Evolutionary conservation across 495 filamentous ascomycete species (phyloP).

Genomic region (Monascus purpureus): DNA sequence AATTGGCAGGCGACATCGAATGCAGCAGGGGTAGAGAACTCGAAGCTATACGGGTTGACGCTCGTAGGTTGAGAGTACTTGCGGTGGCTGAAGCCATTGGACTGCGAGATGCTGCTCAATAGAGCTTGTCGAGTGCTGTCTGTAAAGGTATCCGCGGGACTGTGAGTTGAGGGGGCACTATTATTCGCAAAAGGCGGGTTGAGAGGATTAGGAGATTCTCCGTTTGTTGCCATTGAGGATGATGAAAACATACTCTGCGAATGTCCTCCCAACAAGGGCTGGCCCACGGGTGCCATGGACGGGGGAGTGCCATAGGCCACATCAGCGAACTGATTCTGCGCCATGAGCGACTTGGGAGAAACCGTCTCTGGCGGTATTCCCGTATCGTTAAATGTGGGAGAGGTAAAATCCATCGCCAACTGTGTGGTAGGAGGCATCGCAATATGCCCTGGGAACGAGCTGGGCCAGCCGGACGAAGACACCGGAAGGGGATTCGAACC

Average conservation of each 20-base stretch:
- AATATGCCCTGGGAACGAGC: slow-evolving; percentile 46
- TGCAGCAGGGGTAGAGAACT: slow-evolving; percentile 30
- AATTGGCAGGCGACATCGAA: slow-evolving; percentile 42
- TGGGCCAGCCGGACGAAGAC: slow-evolving; percentile 49
- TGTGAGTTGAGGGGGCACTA: slow-evolving; percentile 45
- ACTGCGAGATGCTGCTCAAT: slow-evolving; percentile 66
- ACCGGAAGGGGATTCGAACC: slow-evolving; percentile 50
- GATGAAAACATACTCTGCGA: slow-evolving; percentile 44
- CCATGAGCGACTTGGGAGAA: slow-evolving; percentile 35
- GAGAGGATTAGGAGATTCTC: slow-evolving; percentile 41
- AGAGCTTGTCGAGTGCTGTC: slow-evolving; percentile 86
- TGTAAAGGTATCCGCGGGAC: slow-evolving; percentile 70
- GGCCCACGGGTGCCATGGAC: slow-evolving; percentile 47
- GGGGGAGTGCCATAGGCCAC: slow-evolving; percentile 40
- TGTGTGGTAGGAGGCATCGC: slow-evolving; percentile 37
- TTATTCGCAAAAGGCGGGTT: slow-evolving; percentile 37
- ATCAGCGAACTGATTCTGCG: slow-evolving; percentile 30
- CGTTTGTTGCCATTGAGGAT: slow-evolving; percentile 41
- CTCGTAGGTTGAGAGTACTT: slow-evolving; percentile 67
- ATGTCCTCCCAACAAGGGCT: slow-evolving; percentile 33
- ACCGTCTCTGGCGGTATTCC: slow-evolving; percentile 29
- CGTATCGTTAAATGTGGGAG: slow-evolving; percentile 27
- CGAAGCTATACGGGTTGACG: slow-evolving; percentile 27
- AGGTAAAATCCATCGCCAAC: slow-evolving; percentile 47
- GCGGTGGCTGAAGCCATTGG: slow-evolving; percentile 54